Percentiles rank a stretch among this genome's conserved stretches.
These are phyloP conservation scores for Gloeopeniophorella convolvens DNA, from an alignment of 768 basidiomycete genomes.

Conservation along the genomic window DNA sequence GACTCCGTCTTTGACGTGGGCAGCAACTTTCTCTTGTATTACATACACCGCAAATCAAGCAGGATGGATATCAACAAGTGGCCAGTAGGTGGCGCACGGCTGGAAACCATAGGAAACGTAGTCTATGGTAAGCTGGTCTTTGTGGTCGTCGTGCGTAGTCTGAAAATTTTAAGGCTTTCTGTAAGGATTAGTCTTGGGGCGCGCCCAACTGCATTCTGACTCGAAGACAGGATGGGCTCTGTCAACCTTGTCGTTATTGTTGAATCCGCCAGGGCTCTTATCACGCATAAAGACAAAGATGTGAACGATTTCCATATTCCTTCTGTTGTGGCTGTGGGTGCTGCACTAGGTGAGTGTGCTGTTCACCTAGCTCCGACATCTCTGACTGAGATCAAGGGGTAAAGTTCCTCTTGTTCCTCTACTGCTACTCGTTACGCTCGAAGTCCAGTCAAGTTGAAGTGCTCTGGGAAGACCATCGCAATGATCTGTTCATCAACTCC, in stretches of 20 bases:
- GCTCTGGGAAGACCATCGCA: slow-evolving; percentile 96
- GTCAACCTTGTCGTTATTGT: slow-evolving; percentile 91
- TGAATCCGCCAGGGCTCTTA: slow-evolving; percentile 71
- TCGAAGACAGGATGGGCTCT: slow-evolving; percentile 64
- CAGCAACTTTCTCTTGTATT: slow-evolving; percentile 76
- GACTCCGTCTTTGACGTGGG: slow-evolving; percentile 84
- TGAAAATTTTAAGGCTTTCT: slow-evolving; percentile 37
- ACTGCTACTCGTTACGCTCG: slow-evolving; percentile 71
- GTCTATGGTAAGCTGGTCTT: slow-evolving; percentile 55
- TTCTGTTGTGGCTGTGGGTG: slow-evolving; percentile 74
- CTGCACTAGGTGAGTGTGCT: slow-evolving; percentile 60
- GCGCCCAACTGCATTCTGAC: not conserved
- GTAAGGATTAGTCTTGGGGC: slow-evolving; percentile 26
- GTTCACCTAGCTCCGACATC: not conserved
- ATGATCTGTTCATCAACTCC: slow-evolving; percentile 81
- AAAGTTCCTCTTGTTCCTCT: slow-evolving; percentile 83
- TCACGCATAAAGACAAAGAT: slow-evolving; percentile 48
- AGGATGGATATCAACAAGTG: slow-evolving; percentile 76
- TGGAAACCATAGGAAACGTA: slow-evolving; percentile 87
- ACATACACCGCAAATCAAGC: slow-evolving; percentile 67
- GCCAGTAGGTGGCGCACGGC: slow-evolving; percentile 87
- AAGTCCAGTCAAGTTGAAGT: slow-evolving; percentile 88
- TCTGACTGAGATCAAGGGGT: slow-evolving; percentile 43
- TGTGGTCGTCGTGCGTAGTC: slow-evolving; percentile 7
- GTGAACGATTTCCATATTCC: slow-evolving; percentile 68